These are phyloP conservation scores for Globisporangium paroecandrum DNA, from an alignment of 352 stramenopile species.

Conservation along the genomic window DNA sequence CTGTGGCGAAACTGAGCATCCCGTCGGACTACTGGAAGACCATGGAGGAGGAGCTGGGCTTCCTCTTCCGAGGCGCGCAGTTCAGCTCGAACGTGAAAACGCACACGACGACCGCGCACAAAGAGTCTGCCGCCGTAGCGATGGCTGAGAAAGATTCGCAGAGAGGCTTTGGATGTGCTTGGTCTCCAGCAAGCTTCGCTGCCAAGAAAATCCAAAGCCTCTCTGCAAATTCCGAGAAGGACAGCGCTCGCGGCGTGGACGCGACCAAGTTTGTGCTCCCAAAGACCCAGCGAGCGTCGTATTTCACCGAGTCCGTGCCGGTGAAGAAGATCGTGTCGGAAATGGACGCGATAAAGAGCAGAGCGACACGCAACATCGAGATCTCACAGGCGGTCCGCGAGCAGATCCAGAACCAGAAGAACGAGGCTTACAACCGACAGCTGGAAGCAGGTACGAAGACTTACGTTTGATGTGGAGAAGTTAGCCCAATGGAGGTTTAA, in stretches of 20 bases:
- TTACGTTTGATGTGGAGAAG: not conserved
- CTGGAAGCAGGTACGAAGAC: constrained; percentile 29
- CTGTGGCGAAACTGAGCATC: constrained; percentile 67
- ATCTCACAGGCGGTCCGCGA: constrained; percentile 67
- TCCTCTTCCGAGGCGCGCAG: constrained; percentile 69
- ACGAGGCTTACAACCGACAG: constrained; percentile 36
- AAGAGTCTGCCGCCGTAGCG: constrained; percentile 8
- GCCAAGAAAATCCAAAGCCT: constrained; percentile 42
- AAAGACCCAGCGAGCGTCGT: constrained; percentile 40
- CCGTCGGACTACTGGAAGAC: constrained; percentile 44
- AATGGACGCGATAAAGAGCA: constrained; percentile 58
- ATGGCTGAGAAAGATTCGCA: constrained; percentile 15
- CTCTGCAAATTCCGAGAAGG: constrained; percentile 24
- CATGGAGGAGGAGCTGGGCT: constrained; percentile 70
- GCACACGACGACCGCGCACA: constrained; percentile 30
- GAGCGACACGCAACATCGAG: constrained; percentile 57
- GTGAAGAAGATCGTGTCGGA: constrained; percentile 65
- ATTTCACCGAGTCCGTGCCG: constrained; percentile 59
- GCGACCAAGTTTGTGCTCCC: constrained; percentile 39
- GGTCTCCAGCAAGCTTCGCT: constrained; percentile 7
- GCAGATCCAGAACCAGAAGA: constrained; percentile 38
- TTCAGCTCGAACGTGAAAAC: constrained; percentile 62
- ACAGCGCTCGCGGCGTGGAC: constrained; percentile 14
- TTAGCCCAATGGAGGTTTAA: not conserved
- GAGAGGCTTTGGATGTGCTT: too few relatives aligned